These are phyloP conservation scores for Fusarium proliferatum DNA, from an alignment of 2,329 filamentous ascomycete genomes.

Conservation along the genomic window DNA sequence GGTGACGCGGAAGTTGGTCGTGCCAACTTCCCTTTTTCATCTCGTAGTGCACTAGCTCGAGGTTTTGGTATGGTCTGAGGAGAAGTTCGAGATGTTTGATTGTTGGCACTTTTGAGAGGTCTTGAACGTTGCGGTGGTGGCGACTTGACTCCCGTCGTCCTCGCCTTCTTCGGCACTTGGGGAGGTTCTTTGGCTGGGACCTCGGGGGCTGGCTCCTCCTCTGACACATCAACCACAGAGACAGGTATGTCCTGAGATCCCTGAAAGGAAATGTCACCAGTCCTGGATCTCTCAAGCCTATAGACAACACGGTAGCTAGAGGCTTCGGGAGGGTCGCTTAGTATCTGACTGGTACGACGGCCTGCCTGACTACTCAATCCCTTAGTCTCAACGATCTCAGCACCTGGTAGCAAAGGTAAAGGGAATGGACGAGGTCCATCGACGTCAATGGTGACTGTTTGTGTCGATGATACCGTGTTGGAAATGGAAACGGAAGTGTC, in stretches of 20 bases:
- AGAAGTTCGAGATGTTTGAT: conserved; percentile 5
- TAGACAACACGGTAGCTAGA: conserved; percentile 68
- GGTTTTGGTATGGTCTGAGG: conserved; percentile 4
- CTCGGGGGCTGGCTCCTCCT: conserved; percentile 31
- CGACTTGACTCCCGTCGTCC: conserved; percentile 8
- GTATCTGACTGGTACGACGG: conserved; percentile 26
- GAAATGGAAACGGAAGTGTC: conserved; percentile 70
- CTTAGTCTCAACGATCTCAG: conserved; percentile 68
- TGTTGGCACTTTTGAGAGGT: conserved; percentile 5
- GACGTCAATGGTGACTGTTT: conserved; percentile 73
- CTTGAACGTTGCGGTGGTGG: conserved; percentile 26
- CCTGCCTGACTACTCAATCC: conserved; percentile 40
- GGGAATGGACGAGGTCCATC: conserved; percentile 62
- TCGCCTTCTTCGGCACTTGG: conserved; percentile 23
- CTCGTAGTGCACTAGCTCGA: background rate
- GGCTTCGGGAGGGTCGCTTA: conserved; percentile 42
- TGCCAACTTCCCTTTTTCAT: conserved; percentile 23
- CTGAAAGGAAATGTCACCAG: conserved; percentile 55
- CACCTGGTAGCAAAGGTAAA: conserved; percentile 66
- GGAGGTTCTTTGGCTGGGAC: conserved; percentile 19
- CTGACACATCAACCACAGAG: conserved; percentile 44
- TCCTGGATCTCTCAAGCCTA: conserved; percentile 64
- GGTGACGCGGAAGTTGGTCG: conserved; percentile 20
- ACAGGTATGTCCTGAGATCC: conserved; percentile 47
- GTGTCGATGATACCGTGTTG: conserved; percentile 68